These are phyloP conservation scores for Monilinia aucupariae DNA, from an alignment of 2,329 filamentous ascomycete species.

Conservation along the genomic window DNA sequence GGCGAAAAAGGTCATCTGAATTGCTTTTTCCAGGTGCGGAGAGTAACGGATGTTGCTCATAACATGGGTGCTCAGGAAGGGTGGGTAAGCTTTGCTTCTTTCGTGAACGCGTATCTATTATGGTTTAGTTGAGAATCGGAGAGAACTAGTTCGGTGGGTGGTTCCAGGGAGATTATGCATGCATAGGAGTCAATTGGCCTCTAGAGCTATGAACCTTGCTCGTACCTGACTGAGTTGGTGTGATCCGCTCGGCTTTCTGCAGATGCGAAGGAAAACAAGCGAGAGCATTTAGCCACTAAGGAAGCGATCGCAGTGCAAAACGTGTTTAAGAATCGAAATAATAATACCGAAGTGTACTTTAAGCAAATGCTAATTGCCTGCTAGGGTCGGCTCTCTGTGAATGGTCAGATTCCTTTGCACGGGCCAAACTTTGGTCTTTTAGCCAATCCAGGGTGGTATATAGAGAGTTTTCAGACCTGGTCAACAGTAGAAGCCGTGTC, in stretches of 20 bases:
- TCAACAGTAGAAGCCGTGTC: too few relatives aligned
- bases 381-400: too few relatives aligned
- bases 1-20: constrained; percentile 8
- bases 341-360: not conserved
- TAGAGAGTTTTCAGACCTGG: not conserved
- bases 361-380: too few relatives aligned
- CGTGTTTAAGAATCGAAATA: constrained; percentile 10
- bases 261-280: constrained; percentile 13
- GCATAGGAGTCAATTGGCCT: not conserved
- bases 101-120: not conserved
- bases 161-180: not conserved
- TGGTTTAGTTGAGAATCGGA: not conserved
- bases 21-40: constrained; percentile 8
- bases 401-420: too few relatives aligned
- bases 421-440: too few relatives aligned
- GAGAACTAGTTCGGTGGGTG: not conserved
- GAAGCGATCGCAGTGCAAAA: constrained; percentile 8
- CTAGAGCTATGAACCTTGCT: constrained; percentile 19
- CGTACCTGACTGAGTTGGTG: constrained; percentile 25
- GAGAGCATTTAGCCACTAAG: constrained; percentile 5
- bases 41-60: not conserved
- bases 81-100: constrained; percentile 6
- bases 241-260: constrained; percentile 20
- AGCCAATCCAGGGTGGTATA: too few relatives aligned
- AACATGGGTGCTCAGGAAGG: not conserved